Conservation (phyloP, 805 yeast species). For the Barnettozyma siamensis region DNA sequence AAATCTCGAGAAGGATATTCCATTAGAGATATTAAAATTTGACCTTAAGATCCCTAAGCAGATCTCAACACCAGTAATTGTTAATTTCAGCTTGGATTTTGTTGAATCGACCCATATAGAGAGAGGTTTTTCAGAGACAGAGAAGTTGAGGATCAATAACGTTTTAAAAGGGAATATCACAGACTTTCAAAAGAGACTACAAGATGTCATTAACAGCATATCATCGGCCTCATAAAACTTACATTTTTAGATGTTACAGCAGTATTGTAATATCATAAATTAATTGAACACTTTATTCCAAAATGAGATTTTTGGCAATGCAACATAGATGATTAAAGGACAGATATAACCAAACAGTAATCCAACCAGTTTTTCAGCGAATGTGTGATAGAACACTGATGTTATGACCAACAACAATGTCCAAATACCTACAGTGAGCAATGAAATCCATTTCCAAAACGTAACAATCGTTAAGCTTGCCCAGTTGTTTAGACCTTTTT, state of each 20-base stretch:
- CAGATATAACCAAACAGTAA: slow-evolving; percentile 55
- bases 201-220: slow-evolving; percentile 16
- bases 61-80: slow-evolving; percentile 7
- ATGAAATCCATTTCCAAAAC: slow-evolving; percentile 12
- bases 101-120: slow-evolving; percentile 15
- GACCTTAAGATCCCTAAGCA: slow-evolving; percentile 10
- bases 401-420: slow-evolving; percentile 62
- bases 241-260: too few species aligned
- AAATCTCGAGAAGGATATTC: slow-evolving; percentile 18
- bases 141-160: slow-evolving; percentile 16
- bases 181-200: slow-evolving; percentile 12
- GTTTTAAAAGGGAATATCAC: slow-evolving; percentile 18
- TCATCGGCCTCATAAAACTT: neutral
- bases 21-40: slow-evolving; percentile 16
- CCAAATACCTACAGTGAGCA: slow-evolving; percentile 37
- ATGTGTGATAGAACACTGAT: slow-evolving; percentile 75
- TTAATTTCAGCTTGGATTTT: slow-evolving; percentile 13
- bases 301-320: slow-evolving; percentile 7
- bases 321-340: slow-evolving; percentile 38
- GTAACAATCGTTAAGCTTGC: slow-evolving; percentile 6
- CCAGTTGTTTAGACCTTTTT: slow-evolving; percentile 3
- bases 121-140: slow-evolving; percentile 19
- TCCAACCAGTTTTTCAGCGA: slow-evolving; percentile 69
- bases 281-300: slow-evolving; percentile 1
- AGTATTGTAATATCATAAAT: too few species aligned